Percentiles rank a stretch among this genome's conserved stretches.
These are phyloP conservation scores for Chaetomium fimeti DNA, from an alignment of 495 filamentous ascomycete genomes.

Conservation along the genomic window DNA sequence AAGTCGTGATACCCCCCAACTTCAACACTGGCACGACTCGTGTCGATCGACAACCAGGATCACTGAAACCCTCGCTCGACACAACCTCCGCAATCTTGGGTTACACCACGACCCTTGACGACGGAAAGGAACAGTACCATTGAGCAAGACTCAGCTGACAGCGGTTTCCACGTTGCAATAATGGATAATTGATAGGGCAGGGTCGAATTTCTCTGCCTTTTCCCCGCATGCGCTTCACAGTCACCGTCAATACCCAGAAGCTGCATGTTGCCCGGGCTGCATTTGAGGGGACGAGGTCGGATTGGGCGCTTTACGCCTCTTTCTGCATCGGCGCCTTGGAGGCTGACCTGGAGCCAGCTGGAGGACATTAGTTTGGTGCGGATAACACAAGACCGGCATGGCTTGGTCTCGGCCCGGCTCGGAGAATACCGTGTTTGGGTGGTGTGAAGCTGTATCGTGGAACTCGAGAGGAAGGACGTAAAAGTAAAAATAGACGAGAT, in stretches of 20 bases:
- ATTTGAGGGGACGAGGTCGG: conserved; percentile 4
- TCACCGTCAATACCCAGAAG: background rate
- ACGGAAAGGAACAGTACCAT: background rate
- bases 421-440: background rate
- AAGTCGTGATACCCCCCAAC: background rate
- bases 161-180: background rate
- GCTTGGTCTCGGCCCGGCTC: background rate
- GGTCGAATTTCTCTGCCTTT: conserved; percentile 6
- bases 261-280: background rate
- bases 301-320: conserved; percentile 4
- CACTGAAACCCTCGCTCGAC: background rate
- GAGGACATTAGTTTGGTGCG: background rate
- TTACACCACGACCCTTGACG: conserved; percentile 3
- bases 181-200: background rate
- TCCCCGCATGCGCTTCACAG: background rate
- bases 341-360: background rate
- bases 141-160: conserved; percentile 2
- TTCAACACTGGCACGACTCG: background rate
- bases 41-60: conserved; percentile 1
- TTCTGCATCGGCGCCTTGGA: background rate
- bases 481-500: conserved; percentile 12
- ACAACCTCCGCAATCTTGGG: background rate
- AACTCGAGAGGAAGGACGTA: background rate
- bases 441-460: background rate
- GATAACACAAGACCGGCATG: background rate